Evolutionary conservation across 306 rosid species (phyloP).

Genomic region (Prunus davidiana): DNA sequence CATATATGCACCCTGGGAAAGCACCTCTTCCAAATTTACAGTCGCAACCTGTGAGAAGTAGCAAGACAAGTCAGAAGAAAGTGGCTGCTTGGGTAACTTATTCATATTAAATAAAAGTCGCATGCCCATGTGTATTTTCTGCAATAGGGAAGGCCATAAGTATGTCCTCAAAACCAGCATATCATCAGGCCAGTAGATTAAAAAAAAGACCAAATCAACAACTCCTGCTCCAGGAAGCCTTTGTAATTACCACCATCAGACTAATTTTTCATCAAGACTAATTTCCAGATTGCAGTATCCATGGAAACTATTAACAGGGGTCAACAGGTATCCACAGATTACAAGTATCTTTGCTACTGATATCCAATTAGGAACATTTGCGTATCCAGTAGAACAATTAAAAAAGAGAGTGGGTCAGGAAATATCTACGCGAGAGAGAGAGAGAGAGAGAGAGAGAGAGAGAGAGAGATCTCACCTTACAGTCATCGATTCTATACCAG

Average conservation of each 20-base stretch:
- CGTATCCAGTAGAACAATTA: neutral
- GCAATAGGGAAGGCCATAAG: neutral
- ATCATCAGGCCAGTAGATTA: too few species aligned
- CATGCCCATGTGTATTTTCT: neutral
- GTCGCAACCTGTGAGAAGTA: constrained; percentile 49
- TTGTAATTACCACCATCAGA: too few species aligned
- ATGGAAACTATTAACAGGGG: neutral
- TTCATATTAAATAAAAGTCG: neutral
- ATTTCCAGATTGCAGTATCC: neutral
- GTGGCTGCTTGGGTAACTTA: constrained; percentile 1
- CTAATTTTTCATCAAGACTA: too few species aligned
- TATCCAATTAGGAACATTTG: too few species aligned
- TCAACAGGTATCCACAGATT: too few species aligned
- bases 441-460: neutral
- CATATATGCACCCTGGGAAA: constrained; percentile 97
- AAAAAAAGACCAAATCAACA: too few species aligned
- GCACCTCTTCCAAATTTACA: constrained; percentile 88
- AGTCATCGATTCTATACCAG: constrained; percentile 85
- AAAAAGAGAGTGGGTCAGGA: neutral
- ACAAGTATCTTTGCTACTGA: neutral
- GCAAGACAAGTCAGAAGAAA: constrained; percentile 21
- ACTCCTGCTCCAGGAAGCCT: too few species aligned
- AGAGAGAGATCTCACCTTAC: constrained; percentile 52
- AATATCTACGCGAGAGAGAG: neutral
- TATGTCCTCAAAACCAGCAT: too few species aligned